These are phyloP conservation scores for Leccinum angustisporum DNA, from an alignment of 1,284 basidiomycete genomes.

Conservation along the genomic window DNA sequence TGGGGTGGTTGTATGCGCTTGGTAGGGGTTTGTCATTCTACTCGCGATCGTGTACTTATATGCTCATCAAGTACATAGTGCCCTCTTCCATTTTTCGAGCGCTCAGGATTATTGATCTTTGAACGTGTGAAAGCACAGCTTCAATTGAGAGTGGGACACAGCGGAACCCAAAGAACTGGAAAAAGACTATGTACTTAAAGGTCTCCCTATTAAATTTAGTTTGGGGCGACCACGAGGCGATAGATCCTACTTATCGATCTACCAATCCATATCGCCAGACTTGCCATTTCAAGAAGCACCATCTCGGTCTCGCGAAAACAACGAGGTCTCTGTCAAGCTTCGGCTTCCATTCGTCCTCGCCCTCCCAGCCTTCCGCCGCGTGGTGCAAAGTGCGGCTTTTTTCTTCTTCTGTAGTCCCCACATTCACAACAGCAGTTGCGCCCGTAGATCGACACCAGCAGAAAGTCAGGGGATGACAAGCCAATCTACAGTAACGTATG, in stretches of 20 bases:
- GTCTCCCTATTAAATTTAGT: conserved; percentile 11
- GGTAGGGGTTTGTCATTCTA: too few relatives aligned
- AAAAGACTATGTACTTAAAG: background rate
- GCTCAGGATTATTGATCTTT: too few relatives aligned
- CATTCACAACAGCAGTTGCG: background rate
- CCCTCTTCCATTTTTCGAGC: too few relatives aligned
- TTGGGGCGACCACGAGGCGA: conserved; percentile 5
- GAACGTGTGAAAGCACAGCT: too few relatives aligned
- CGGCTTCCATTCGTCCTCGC: conserved; percentile 9
- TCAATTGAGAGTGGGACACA: background rate
- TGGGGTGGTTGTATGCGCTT: too few relatives aligned
- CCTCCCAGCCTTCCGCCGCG: conserved; percentile 3
- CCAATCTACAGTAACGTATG: conserved; percentile 8
- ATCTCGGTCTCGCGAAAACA: conserved; percentile 18
- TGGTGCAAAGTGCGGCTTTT: conserved; percentile 7
- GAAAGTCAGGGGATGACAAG: conserved; percentile 12
- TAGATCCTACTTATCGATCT: conserved; percentile 16
- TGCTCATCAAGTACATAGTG: too few relatives aligned
- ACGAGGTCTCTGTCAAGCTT: conserved; percentile 22
- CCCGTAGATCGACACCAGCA: background rate
- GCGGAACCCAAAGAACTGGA: background rate
- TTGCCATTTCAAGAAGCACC: conserved; percentile 27
- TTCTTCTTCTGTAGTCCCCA: background rate
- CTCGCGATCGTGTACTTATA: too few relatives aligned
- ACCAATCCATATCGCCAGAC: conserved; percentile 15